Conservation (phyloP, 192 early-diverging fungal genomes). For the Podila clonocystis region DNA sequence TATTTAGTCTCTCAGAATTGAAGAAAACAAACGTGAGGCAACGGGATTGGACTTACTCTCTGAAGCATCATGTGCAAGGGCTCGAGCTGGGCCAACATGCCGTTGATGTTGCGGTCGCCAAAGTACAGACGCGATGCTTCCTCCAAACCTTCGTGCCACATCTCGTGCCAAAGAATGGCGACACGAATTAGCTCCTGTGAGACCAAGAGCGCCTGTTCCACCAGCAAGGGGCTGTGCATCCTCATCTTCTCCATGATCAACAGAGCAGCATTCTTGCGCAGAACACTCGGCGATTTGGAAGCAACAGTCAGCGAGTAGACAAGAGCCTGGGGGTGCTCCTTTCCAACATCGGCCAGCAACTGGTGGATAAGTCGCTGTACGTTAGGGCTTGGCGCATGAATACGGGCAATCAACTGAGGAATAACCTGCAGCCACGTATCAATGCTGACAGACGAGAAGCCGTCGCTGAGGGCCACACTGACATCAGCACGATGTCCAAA, state of each 20-base stretch:
- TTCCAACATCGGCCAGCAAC: slow-evolving; percentile 89
- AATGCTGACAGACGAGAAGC: slow-evolving; percentile 84
- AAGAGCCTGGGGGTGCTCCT: slow-evolving; percentile 96
- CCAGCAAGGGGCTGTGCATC: slow-evolving; percentile 81
- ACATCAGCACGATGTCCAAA: slow-evolving; percentile 91
- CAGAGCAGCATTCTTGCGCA: slow-evolving; percentile 81
- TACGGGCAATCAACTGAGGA: slow-evolving; percentile 95
- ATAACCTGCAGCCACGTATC: slow-evolving; percentile 98
- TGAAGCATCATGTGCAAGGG: slow-evolving; percentile 89
- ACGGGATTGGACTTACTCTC: slow-evolving; percentile 40
- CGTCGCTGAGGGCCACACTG: slow-evolving; percentile 80
- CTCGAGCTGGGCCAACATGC: slow-evolving; percentile 89
- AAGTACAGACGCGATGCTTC: slow-evolving; percentile 87
- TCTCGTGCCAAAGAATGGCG: slow-evolving; percentile 95
- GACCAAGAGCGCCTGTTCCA: slow-evolving; percentile 94
- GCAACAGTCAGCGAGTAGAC: slow-evolving; percentile 97
- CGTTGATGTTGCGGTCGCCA: slow-evolving; percentile 79
- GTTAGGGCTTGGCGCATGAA: slow-evolving; percentile 80
- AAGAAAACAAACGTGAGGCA: slow-evolving; percentile 6
- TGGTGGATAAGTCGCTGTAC: slow-evolving; percentile 89
- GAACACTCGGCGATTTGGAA: slow-evolving; percentile 85
- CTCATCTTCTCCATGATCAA: slow-evolving; percentile 94
- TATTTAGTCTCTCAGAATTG: neutral
- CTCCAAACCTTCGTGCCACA: slow-evolving; percentile 96
- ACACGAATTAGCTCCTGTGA: slow-evolving; percentile 97